Base-by-base conservation (phyloP, 140 eudicot genomes). In the Flaveria floridana region DNA sequence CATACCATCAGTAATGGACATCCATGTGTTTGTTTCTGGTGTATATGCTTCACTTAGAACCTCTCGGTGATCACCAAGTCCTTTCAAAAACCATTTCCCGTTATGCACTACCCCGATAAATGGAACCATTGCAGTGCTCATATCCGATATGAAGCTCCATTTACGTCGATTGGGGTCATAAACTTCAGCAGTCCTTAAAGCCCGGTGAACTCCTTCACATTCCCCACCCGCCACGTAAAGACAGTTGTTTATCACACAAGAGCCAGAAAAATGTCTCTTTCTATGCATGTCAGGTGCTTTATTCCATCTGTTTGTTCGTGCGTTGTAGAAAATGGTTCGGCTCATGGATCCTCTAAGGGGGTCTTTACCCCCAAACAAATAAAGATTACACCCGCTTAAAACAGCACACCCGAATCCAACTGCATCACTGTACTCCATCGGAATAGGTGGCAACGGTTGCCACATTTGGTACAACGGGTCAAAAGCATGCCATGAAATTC, bases 211-310 rank as follows among this genome's bases (percentile, higher is more conserved):
- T 18, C 98, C 96, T 39, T 92, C 98, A 71, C 95, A 92, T 75
- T 89, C 98, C 18, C 98, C 98, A 25, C 98, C 98, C 6, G 98
- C 98, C 71, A 92, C 96, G 52, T 89, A 92, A 64, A 92, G 91
- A 50, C 96, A 87, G 73, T 92, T 92, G 73, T 89, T 89, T 14
- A 92, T 89, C 67, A 92, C 98, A 78, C 96, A 92, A 5, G 98
- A 89, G 15, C 98, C 98, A 26, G 86, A 89, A 70, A 88, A 86
- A 76, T 92, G 95, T 1, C 98, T 80, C 55, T 81, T 92, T 30
- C 93, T 72, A 25, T 79, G 92, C 98, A 92, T 92, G 21, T 84
- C 86, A 0, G 96, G 98, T 9, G 93, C 98, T 70, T 91, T 73
- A 56, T 88, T 95, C 98, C 98, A 92, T 68, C 89, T 85, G 71